A percentile compares a stretch with the other conserved stretches of the same genome.
phyloP scores from a whole-genome alignment of 2,329 filamentous ascomycete genomes.

The Blastomyces emzantsi region DNA sequence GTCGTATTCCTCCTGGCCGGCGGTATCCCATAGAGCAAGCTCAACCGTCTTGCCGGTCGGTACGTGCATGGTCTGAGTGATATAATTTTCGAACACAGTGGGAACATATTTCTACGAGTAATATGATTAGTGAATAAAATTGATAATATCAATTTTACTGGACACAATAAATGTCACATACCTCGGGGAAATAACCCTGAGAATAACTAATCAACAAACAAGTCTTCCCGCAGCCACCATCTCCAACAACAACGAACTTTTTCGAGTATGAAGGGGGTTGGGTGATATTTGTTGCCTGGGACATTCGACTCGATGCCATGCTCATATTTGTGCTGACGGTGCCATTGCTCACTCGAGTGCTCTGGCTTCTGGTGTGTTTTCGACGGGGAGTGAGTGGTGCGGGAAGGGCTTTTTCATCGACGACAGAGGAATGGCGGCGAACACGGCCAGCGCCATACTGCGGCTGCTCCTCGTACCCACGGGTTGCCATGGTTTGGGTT shows the following conservation, averaged over 20 bases:
- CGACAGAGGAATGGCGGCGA: conserved; percentile 47
- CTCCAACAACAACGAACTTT: conserved; percentile 97
- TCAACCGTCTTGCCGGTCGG: conserved; percentile 89
- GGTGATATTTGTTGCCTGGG: conserved; percentile 73
- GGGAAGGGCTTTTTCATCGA: conserved; percentile 30
- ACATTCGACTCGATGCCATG: conserved; percentile 59
- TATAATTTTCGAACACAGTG: conserved; percentile 99
- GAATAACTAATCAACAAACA: conserved; percentile 98
- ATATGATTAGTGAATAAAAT: neutral
- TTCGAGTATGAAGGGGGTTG: conserved; percentile 92
- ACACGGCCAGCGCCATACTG: conserved; percentile 41
- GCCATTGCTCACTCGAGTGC: conserved; percentile 70
- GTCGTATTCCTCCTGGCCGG: conserved; percentile 98
- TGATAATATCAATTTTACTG: conserved; percentile 1
- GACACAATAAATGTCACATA: conserved; percentile 36
- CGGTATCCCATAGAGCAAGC: conserved; percentile 95
- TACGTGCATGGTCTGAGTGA: conserved; percentile 87
- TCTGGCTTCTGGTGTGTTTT: conserved; percentile 45
- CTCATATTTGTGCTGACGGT: conserved; percentile 81
- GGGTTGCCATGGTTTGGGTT: conserved; percentile 15
- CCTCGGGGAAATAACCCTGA: conserved; percentile 98
- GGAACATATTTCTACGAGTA: conserved; percentile 87
- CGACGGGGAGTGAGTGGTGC: conserved; percentile 36
- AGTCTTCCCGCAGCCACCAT: conserved; percentile 97
- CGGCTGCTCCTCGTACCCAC: conserved; percentile 15